phyloP scores from a whole-genome alignment of 148 eudicot genomes.

The Arctostaphylos glauca region DNA sequence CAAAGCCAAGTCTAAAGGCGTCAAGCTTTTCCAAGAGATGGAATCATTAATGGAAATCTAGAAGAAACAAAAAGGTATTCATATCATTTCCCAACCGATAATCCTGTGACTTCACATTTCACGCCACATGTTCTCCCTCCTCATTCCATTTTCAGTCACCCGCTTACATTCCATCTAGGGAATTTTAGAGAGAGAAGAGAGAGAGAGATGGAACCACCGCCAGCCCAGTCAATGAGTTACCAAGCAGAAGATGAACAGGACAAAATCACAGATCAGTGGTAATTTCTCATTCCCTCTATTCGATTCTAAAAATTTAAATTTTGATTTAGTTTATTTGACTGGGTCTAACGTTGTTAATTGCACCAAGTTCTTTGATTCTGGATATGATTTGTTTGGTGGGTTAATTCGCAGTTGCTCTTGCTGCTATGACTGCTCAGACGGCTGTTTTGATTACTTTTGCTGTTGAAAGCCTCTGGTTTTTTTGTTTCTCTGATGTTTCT shows the following conservation, averaged over 20 bases:
- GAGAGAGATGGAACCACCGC: conserved; percentile 35
- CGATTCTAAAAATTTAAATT: background rate
- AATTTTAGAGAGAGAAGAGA: conserved; percentile 5
- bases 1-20: too few species aligned
- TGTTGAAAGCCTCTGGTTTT: conserved; percentile 16
- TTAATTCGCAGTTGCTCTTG: conserved; percentile 34
- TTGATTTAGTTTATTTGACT: background rate
- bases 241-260: conserved; percentile 28
- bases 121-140: too few species aligned
- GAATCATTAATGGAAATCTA: too few species aligned
- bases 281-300: background rate
- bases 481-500: background rate
- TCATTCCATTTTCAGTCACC: background rate
- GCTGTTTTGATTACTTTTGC: conserved; percentile 28
- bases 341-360: background rate
- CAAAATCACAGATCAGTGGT: conserved; percentile 30
- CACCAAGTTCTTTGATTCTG: background rate
- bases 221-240: conserved; percentile 28
- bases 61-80: too few species aligned
- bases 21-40: too few species aligned
- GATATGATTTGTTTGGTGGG: background rate
- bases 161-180: too few species aligned
- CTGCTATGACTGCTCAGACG: conserved; percentile 32
- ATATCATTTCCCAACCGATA: too few species aligned
- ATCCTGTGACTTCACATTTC: too few species aligned